Base-by-base conservation (phyloP, 208 protist genomes). In the Eutreptiella sp. region DNA sequence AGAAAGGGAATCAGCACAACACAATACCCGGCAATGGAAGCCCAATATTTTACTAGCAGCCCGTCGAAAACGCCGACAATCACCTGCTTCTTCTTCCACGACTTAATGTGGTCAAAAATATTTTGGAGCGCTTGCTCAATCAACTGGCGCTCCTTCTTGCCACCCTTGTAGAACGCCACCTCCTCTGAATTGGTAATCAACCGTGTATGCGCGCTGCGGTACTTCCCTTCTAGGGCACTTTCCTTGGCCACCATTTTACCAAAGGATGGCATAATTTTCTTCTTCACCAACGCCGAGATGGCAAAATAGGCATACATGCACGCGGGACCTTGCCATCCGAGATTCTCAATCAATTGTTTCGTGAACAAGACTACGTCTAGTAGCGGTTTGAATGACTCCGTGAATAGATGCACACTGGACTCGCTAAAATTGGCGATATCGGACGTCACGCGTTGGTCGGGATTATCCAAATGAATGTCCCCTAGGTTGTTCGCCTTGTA, bases 351-450 rank as follows among this genome's bases (percentile, higher is more conserved):
- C 1, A 73, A 50, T 32, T 62, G 26, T 31, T 24, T 38, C 5
- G 68, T 68, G 31, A 74, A 73, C 14, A 73, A 14, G 14, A 73
- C n/a, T 3, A 70, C 19, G 33, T 73, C 68, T 27, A 73, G 36
- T 26, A 73, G 36, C 5, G 68, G 68, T 33, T 73, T 73, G 0
- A 41, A 48, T 24, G 73, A 43, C 16, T 66, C 42, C 2, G 66
- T 32, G 48, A 64, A 55, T 19, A 73, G 61, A 4, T 73, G 32
- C 28, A 57, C 65, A 23, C 72, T 45, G 3, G 38, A 36, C 28
- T 66, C 38, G 27, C 26, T 32, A 24, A 66, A 73, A 14, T 74
- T 54, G 9, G 62, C 57, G 31, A 66, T 38, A 47, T 73, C 68
- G 27, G 72, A 42, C 7, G 68, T 70, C 26, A 73, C 46, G n/a